phyloP scores from a whole-genome alignment of 2,329 filamentous ascomycete genomes.

The Fusarium sterilihyphosum region DNA sequence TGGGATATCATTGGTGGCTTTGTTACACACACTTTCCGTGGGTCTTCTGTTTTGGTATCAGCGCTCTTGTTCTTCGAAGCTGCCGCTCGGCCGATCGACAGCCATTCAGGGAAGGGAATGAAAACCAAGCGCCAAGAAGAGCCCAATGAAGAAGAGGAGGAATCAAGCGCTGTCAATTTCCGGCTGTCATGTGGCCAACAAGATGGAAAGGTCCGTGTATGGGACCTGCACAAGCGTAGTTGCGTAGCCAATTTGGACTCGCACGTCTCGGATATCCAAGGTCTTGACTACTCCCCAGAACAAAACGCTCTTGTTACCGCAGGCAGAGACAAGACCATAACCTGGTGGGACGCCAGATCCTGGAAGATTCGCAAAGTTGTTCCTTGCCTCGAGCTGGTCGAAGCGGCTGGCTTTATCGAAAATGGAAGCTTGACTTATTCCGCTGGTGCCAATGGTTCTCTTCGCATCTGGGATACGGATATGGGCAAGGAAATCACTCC shows the following conservation, averaged over 20 bases:
- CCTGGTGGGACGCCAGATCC: constrained; percentile 86
- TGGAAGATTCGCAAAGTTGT: constrained; percentile 87
- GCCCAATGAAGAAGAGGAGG: constrained; percentile 53
- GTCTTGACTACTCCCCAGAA: constrained; percentile 80
- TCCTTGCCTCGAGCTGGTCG: constrained; percentile 85
- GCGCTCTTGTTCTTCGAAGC: constrained; percentile 92
- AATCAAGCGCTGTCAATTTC: constrained; percentile 67
- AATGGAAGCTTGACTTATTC: constrained; percentile 80
- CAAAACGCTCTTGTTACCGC: constrained; percentile 83
- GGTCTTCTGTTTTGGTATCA: constrained; percentile 90
- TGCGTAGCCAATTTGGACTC: constrained; percentile 83
- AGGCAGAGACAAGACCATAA: constrained; percentile 92
- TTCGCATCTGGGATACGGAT: constrained; percentile 85
- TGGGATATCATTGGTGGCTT: constrained; percentile 95
- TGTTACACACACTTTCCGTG: constrained; percentile 93
- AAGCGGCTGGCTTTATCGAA: constrained; percentile 82
- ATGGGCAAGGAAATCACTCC: constrained; percentile 81
- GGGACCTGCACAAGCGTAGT: constrained; percentile 87
- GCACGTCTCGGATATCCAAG: constrained; percentile 94
- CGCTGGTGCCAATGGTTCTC: constrained; percentile 82
- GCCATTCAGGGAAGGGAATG: constrained; percentile 48
- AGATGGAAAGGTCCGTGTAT: constrained; percentile 90
- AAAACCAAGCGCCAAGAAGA: constrained; percentile 46
- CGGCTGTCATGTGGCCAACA: constrained; percentile 91
- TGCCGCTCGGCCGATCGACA: constrained; percentile 54